Conservation (phyloP, 208 protist genomes). For the Trypanosoma boissoni region DNA sequence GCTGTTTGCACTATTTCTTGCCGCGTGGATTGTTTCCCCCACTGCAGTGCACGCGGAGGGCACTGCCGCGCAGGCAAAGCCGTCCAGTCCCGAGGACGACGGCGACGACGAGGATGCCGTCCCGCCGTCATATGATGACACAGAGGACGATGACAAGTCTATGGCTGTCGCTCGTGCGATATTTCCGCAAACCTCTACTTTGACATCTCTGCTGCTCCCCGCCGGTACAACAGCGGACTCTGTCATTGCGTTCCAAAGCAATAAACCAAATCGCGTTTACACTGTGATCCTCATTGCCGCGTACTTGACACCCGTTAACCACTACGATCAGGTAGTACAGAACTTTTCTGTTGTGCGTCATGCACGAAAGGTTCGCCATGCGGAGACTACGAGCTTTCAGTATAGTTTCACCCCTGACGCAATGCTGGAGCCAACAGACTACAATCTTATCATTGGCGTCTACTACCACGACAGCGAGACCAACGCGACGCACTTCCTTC, state of each 20-base stretch:
- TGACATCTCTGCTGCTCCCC: slow-evolving; percentile 37
- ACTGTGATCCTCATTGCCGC: slow-evolving; percentile 55
- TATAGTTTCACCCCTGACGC: slow-evolving; percentile 78
- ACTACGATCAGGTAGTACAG: slow-evolving; percentile 53
- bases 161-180: slow-evolving; percentile 32
- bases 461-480: slow-evolving; percentile 61
- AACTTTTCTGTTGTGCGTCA: slow-evolving; percentile 90
- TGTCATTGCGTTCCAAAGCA: slow-evolving; percentile 74
- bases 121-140: too few species aligned
- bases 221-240: slow-evolving; percentile 42
- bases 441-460: slow-evolving; percentile 80
- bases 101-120: slow-evolving; percentile 19
- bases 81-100: slow-evolving; percentile 32
- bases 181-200: slow-evolving; percentile 47
- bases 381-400: slow-evolving; percentile 70
- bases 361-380: slow-evolving; percentile 47
- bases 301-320: slow-evolving; percentile 44
- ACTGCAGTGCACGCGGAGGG: not conserved
- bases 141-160: slow-evolving; percentile 3
- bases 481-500: slow-evolving; percentile 63
- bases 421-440: slow-evolving; percentile 71
- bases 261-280: slow-evolving; percentile 28
- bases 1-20: slow-evolving; percentile 13
- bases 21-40: too few species aligned
- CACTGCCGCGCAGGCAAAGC: not conserved